These are phyloP conservation scores for Punica granatum DNA, from an alignment of 345 rosid species.

Conservation along the genomic window DNA sequence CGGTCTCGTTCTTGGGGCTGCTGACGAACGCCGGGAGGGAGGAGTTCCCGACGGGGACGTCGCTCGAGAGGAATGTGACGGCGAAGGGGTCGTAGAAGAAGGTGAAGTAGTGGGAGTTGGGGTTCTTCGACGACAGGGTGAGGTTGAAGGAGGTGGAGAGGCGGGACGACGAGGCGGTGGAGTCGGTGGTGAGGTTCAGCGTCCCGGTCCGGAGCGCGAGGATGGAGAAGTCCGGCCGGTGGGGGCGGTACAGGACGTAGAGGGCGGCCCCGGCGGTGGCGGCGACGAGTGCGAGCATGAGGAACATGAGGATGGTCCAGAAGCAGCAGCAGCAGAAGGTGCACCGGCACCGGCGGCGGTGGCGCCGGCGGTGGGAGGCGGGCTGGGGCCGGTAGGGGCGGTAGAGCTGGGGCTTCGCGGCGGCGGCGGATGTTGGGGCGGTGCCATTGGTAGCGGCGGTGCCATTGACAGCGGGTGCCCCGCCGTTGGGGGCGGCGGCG, in stretches of 20 bases:
- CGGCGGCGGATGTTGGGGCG: constrained; percentile 26
- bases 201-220: constrained; percentile 65
- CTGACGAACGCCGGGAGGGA: constrained; percentile 52
- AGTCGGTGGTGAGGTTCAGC: constrained; percentile 52
- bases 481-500: constrained; percentile 22
- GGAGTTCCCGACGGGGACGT: constrained; percentile 63
- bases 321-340: constrained; percentile 82
- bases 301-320: constrained; percentile 62
- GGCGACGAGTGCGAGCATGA: constrained; percentile 51
- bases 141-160: constrained; percentile 65
- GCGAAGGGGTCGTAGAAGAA: constrained; percentile 61
- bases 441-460: constrained; percentile 25
- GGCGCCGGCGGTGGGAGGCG: constrained; percentile 28
- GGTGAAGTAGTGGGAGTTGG: constrained; percentile 56
- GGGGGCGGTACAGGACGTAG: constrained; percentile 74
- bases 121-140: constrained; percentile 68
- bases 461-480: constrained; percentile 34
- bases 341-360: constrained; percentile 43
- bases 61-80: constrained; percentile 30
- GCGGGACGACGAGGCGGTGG: constrained; percentile 59
- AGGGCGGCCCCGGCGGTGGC: constrained; percentile 65
- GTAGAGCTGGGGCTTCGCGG: constrained; percentile 30
- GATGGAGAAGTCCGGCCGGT: constrained; percentile 60
- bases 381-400: constrained; percentile 59
- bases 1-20: constrained; percentile 49